These are phyloP conservation scores for Abrus pulchellus DNA, from an alignment of 306 rosid genomes.

Conservation along the genomic window DNA sequence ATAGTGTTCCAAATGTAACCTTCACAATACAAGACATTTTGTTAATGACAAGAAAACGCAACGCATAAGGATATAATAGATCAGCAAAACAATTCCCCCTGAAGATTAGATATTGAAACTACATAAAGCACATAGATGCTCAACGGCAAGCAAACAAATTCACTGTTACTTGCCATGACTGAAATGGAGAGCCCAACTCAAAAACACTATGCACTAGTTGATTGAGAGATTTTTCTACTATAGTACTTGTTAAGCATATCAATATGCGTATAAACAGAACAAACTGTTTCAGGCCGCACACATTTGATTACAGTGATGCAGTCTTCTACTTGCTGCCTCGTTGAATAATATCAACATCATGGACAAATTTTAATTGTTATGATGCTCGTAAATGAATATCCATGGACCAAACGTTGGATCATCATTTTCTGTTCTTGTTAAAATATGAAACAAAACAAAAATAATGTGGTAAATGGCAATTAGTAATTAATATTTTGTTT, in stretches of 20 bases:
- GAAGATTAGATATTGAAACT: slow-evolving; percentile 6
- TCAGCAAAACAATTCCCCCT: slow-evolving; percentile 30
- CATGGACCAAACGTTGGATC: too few relatives aligned
- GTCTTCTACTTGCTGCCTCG: neutral
- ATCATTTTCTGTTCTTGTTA: too few relatives aligned
- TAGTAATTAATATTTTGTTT: too few relatives aligned
- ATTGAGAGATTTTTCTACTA: slow-evolving; percentile 2
- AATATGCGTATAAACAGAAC: slow-evolving; percentile 6
- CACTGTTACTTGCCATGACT: neutral
- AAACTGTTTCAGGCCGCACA: neutral
- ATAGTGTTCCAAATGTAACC: slow-evolving; percentile 91
- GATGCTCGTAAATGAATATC: neutral
- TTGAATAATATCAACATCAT: slow-evolving; percentile 15
- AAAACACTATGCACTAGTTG: neutral
- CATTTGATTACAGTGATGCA: neutral
- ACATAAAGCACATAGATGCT: neutral
- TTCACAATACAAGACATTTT: slow-evolving; percentile 47
- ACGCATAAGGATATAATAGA: slow-evolving; percentile 13
- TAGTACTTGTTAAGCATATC: neutral
- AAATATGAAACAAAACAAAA: too few relatives aligned
- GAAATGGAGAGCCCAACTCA: neutral
- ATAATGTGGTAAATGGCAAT: too few relatives aligned
- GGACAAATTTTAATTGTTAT: neutral
- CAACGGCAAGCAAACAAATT: neutral
- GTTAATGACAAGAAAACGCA: slow-evolving; percentile 16